Evolutionary conservation across 225 moss, liverwort and hornwort species (phyloP).

Genomic region (Polytrichum commune): DNA sequence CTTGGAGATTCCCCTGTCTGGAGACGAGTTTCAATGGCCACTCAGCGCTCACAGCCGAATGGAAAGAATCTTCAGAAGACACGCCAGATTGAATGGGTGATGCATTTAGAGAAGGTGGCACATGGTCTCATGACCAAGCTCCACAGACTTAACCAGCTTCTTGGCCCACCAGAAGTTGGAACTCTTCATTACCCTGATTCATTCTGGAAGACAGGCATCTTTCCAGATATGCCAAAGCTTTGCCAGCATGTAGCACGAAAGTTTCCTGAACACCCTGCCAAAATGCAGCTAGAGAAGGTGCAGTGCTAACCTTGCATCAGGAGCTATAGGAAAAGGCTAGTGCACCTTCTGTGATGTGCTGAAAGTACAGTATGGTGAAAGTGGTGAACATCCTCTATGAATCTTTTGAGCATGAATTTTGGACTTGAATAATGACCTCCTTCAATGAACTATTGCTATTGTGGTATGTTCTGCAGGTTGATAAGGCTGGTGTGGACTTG

Average conservation of each 20-base stretch:
- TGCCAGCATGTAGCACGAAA: constrained; percentile 89
- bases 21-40: constrained; percentile 71
- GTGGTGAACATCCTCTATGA: background rate
- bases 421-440: background rate
- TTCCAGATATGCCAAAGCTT: constrained; percentile 91
- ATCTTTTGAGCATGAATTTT: background rate
- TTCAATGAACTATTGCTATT: constrained; percentile 1
- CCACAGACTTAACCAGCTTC: constrained; percentile 77
- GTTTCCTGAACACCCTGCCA: constrained; percentile 94
- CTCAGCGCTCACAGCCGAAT: constrained; percentile 59
- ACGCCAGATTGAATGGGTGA: constrained; percentile 97
- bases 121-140: constrained; percentile 97
- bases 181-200: constrained; percentile 77
- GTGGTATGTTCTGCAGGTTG: constrained; percentile 48
- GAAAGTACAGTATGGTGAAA: background rate
- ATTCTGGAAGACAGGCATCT: constrained; percentile 78
- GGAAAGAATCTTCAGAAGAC: constrained; percentile 77
- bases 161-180: constrained; percentile 70
- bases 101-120: constrained; percentile 87
- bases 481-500: constrained; percentile 82
- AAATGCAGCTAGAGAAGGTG: constrained; percentile 96
- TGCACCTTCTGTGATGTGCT: constrained; percentile 1
- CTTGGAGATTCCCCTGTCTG: constrained; percentile 70
- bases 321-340: background rate
- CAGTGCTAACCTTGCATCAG: background rate